These are phyloP conservation scores for Phallus indusiatus DNA, from an alignment of 768 basidiomycete genomes.

Conservation along the genomic window DNA sequence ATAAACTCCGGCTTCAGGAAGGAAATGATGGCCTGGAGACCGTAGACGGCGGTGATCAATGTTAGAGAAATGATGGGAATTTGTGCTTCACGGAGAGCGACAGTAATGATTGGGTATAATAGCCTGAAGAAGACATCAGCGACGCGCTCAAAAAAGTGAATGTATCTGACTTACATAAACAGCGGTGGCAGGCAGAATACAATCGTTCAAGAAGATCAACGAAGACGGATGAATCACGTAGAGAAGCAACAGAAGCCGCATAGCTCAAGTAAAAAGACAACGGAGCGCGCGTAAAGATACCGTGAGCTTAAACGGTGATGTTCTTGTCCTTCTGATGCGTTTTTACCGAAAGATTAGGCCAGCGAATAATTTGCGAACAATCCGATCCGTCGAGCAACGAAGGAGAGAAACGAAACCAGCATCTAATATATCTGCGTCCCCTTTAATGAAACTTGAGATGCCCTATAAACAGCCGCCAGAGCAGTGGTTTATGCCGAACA, in stretches of 20 bases:
- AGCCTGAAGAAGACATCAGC: constrained; percentile 21
- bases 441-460: too few species aligned
- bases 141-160: constrained; percentile 21
- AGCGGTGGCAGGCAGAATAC: too few species aligned
- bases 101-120: too few species aligned
- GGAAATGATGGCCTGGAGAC: constrained; percentile 86
- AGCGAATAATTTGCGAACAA: constrained; percentile 73
- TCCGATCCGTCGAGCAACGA: constrained; percentile 58
- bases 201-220: too few species aligned
- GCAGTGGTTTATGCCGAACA: constrained; percentile 87
- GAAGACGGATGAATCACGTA: too few species aligned
- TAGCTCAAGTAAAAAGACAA: constrained; percentile 15
- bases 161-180: too few species aligned
- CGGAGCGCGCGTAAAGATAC: constrained; percentile 74
- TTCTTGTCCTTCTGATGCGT: too few species aligned
- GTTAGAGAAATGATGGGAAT: constrained; percentile 43
- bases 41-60: constrained; percentile 88
- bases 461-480: constrained; percentile 56
- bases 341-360: constrained; percentile 77
- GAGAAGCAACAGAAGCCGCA: too few species aligned
- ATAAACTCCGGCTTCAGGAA: constrained; percentile 92
- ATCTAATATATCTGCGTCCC: constrained; percentile 70
- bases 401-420: constrained; percentile 74
- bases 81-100: too few species aligned
- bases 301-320: constrained; percentile 76